phyloP scores from a whole-genome alignment of 345 rosid genomes.

The Aquilaria malaccensis region DNA sequence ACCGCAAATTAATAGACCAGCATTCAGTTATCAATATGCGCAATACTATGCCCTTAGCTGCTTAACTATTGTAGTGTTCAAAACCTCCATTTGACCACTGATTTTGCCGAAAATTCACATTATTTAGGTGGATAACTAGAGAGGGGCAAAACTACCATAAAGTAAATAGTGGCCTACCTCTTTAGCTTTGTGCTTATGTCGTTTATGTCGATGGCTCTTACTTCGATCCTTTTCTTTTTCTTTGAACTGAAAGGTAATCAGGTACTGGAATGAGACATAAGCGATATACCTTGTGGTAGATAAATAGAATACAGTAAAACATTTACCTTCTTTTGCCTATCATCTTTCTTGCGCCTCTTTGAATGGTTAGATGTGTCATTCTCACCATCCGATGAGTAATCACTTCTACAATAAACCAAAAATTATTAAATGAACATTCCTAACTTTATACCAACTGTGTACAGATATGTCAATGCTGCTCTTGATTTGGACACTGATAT shows the following conservation, averaged over 20 bases:
- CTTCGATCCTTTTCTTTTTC: conserved; percentile 74
- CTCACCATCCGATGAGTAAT: conserved; percentile 56
- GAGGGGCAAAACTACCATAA: background rate
- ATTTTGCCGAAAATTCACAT: no score
- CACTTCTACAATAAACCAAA: conserved; percentile 24
- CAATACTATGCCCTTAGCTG: no score
- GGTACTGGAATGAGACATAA: conserved; percentile 5
- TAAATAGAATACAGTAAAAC: conserved; percentile 2
- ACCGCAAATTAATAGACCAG: no score
- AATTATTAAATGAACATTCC: background rate
- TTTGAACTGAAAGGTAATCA: conserved; percentile 38
- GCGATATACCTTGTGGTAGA: conserved; percentile 1
- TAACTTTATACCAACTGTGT: no score
- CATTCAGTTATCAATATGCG: no score
- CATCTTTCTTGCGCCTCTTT: conserved; percentile 72
- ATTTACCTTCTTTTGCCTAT: conserved; percentile 66
- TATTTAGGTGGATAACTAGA: no score
- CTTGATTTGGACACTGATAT: no score
- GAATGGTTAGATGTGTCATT: conserved; percentile 41
- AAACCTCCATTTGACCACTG: no score
- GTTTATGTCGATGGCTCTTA: conserved; percentile 65
- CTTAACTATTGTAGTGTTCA: no score
- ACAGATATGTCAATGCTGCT: no score
- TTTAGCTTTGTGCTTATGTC: conserved; percentile 60
- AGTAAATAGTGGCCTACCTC: conserved; percentile 52